phyloP scores from a whole-genome alignment of 768 basidiomycete genomes.

The Tephrocybe sp. region DNA sequence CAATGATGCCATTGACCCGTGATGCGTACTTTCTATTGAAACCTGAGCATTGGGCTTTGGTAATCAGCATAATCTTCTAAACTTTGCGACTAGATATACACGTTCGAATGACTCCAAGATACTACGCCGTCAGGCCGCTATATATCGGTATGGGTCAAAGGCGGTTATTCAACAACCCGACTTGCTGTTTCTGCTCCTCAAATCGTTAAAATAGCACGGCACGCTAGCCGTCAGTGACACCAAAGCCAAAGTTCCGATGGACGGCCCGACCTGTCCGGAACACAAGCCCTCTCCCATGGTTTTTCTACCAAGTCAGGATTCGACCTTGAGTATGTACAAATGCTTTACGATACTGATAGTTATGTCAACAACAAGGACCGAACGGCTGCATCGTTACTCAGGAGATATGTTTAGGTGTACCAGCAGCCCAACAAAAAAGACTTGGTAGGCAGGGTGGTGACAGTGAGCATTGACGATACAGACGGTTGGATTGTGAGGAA shows the following conservation, averaged over 20 bases:
- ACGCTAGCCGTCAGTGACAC: too few species aligned
- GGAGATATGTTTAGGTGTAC: slow-evolving; percentile 35
- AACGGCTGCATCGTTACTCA: slow-evolving; percentile 38
- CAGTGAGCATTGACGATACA: slow-evolving; percentile 35
- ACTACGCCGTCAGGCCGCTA: too few species aligned
- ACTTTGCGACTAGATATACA: too few species aligned
- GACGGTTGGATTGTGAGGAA: slow-evolving; percentile 33
- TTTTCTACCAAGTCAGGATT: slow-evolving; percentile 41
- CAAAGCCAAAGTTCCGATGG: slow-evolving; percentile 38
- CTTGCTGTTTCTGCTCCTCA: too few species aligned
- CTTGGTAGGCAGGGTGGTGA: slow-evolving; percentile 22
- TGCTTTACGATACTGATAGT: slow-evolving; percentile 41
- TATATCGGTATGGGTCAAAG: too few species aligned
- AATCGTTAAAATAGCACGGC: too few species aligned
- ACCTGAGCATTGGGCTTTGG: too few species aligned
- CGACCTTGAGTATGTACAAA: slow-evolving; percentile 41
- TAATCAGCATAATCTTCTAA: too few species aligned
- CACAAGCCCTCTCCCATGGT: slow-evolving; percentile 38
- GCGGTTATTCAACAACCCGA: too few species aligned
- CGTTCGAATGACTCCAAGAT: too few species aligned
- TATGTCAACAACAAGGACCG: slow-evolving; percentile 41
- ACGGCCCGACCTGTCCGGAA: slow-evolving; percentile 40
- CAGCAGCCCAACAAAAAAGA: slow-evolving; percentile 17
- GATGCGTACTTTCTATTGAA: too few species aligned
- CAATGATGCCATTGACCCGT: too few species aligned